These are phyloP conservation scores for Leishmania arabica DNA, from an alignment of 208 protist genomes.

Conservation along the genomic window DNA sequence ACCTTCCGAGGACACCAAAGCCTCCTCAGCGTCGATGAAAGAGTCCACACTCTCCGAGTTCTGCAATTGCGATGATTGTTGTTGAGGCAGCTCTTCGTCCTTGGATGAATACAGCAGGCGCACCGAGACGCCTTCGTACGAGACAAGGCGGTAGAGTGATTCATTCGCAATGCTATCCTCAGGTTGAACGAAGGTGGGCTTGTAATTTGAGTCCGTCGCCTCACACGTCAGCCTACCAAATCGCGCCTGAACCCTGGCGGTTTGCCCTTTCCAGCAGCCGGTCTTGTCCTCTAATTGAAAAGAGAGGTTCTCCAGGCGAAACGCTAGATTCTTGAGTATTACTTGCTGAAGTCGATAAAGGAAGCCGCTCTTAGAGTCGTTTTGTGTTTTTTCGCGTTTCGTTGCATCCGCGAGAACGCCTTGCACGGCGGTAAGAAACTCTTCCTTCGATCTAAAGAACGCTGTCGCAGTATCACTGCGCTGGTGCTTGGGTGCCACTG, in stretches of 20 bases:
- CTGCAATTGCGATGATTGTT: neutral
- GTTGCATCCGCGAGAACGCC: constrained; percentile 7
- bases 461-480: neutral
- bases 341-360: constrained; percentile 55
- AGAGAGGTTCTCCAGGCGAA: constrained; percentile 50
- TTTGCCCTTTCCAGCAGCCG: constrained; percentile 33
- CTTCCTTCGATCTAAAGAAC: constrained; percentile 29
- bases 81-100: neutral
- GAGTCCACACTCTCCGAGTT: neutral
- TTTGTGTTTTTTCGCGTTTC: constrained; percentile 25
- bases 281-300: constrained; percentile 50
- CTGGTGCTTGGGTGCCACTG: constrained; percentile 31
- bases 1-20: constrained; percentile 14
- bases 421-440: constrained; percentile 15
- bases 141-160: constrained; percentile 29
- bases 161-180: constrained; percentile 5
- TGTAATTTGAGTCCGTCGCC: constrained; percentile 36
- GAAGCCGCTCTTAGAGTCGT: constrained; percentile 32
- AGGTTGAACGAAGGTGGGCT: constrained; percentile 25
- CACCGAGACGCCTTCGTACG: constrained; percentile 27
- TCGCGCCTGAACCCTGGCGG: constrained; percentile 18
- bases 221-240: constrained; percentile 39
- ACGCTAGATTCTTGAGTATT: constrained; percentile 61
- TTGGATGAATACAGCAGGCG: constrained; percentile 9
- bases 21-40: neutral